Percentiles rank a stretch among this genome's conserved stretches.
These are phyloP conservation scores for Kodamaea restingae DNA, from an alignment of 805 yeast species.

Conservation along the genomic window DNA sequence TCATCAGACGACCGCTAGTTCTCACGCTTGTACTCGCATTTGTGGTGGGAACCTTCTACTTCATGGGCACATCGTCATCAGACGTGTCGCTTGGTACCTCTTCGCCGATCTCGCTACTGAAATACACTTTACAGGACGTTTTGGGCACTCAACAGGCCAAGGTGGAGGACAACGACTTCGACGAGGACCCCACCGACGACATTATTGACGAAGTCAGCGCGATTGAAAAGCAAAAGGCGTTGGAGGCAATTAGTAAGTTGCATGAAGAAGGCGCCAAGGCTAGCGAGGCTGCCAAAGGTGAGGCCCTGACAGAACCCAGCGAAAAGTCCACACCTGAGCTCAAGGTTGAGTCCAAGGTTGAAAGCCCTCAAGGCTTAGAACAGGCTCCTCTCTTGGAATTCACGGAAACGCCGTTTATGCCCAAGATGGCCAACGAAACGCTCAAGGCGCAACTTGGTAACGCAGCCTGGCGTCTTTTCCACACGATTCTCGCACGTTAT, in stretches of 20 bases:
- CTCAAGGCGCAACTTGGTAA: constrained; percentile 80
- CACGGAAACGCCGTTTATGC: constrained; percentile 64
- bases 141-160: background rate
- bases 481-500: constrained; percentile 86
- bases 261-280: too few species aligned
- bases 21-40: constrained; percentile 22
- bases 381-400: too few species aligned
- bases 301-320: too few species aligned
- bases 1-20: constrained; percentile 25
- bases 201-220: background rate
- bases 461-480: constrained; percentile 87
- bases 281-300: too few species aligned
- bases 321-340: too few species aligned
- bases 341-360: too few species aligned
- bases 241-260: background rate
- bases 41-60: constrained; percentile 26
- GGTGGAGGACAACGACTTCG: background rate
- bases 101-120: constrained; percentile 20
- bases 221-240: background rate
- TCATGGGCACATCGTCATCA: constrained; percentile 19
- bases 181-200: background rate
- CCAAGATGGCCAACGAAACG: constrained; percentile 85
- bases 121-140: constrained; percentile 8
- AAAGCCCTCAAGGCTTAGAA: too few species aligned
- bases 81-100: constrained; percentile 19